These are phyloP conservation scores for Erigeron canadensis DNA, from an alignment of 129 eudicot species.

Conservation along the genomic window DNA sequence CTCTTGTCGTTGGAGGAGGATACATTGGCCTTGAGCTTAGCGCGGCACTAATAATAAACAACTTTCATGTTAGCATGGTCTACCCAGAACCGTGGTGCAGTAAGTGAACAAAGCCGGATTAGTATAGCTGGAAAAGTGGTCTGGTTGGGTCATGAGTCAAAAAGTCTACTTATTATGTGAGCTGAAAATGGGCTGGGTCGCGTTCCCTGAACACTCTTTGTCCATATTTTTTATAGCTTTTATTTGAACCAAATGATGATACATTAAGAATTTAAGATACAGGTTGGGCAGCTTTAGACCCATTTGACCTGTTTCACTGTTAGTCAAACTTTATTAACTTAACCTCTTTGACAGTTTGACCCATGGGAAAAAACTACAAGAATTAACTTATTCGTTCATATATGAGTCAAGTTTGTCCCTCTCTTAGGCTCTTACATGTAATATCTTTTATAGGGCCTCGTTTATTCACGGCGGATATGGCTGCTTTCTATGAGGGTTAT, in stretches of 20 bases:
- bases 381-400: neutral
- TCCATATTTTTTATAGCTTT: too few relatives aligned
- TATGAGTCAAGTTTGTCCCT: neutral
- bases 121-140: neutral
- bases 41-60: slow-evolving; percentile 57
- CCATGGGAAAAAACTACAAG: neutral
- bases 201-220: too few relatives aligned
- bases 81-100: slow-evolving; percentile 94
- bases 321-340: neutral
- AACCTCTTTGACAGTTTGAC: neutral
- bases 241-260: neutral
- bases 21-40: slow-evolving; percentile 88
- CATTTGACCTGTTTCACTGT: neutral
- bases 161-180: too few relatives aligned
- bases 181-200: neutral
- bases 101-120: slow-evolving; percentile 38
- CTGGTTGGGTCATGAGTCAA: neutral
- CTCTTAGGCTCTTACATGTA: neutral
- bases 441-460: slow-evolving; percentile 65
- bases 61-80: slow-evolving; percentile 71
- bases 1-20: slow-evolving; percentile 84
- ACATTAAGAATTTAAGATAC: neutral
- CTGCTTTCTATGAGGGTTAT: slow-evolving; percentile 72
- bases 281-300: neutral
- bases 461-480: slow-evolving; percentile 73